Percentiles rank a stretch among this genome's conserved stretches.
Evolutionary conservation across 345 rosid species (phyloP).

Genomic region (Salix viminalis): DNA sequence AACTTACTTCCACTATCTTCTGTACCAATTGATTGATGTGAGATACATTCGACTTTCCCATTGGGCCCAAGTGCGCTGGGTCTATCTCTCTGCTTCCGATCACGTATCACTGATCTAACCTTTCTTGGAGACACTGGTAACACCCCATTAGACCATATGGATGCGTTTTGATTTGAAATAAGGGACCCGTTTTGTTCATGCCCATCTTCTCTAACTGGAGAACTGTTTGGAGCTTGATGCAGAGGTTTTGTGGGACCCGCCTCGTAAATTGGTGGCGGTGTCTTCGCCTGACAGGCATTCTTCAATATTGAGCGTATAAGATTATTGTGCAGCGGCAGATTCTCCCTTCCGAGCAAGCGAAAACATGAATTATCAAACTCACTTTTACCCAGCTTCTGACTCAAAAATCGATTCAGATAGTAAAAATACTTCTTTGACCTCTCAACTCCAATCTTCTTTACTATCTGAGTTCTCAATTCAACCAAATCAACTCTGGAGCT

Average conservation of each 20-base stretch:
- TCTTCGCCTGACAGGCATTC: conserved; percentile 69
- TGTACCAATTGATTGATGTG: conserved; percentile 45
- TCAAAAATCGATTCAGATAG: conserved; percentile 71
- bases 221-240: conserved; percentile 33
- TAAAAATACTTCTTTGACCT: conserved; percentile 73
- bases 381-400: conserved; percentile 77
- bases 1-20: conserved; percentile 46
- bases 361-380: conserved; percentile 78
- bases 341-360: conserved; percentile 79
- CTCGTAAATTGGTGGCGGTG: conserved; percentile 54
- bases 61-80: conserved; percentile 79
- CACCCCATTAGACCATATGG: conserved; percentile 77
- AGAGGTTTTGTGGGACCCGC: conserved; percentile 47
- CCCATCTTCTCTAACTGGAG: conserved; percentile 49
- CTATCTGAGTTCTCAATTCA: conserved; percentile 70
- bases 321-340: conserved; percentile 83
- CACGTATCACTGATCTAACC: conserved; percentile 61
- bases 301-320: conserved; percentile 71
- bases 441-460: conserved; percentile 82
- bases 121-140: conserved; percentile 61
- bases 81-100: conserved; percentile 63
- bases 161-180: conserved; percentile 45
- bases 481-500: conserved; percentile 75
- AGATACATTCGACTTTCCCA: conserved; percentile 63
- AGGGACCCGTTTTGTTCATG: conserved; percentile 49